phyloP scores from a whole-genome alignment of 2,329 filamentous ascomycete species.

The Gremmenia infestans region DNA sequence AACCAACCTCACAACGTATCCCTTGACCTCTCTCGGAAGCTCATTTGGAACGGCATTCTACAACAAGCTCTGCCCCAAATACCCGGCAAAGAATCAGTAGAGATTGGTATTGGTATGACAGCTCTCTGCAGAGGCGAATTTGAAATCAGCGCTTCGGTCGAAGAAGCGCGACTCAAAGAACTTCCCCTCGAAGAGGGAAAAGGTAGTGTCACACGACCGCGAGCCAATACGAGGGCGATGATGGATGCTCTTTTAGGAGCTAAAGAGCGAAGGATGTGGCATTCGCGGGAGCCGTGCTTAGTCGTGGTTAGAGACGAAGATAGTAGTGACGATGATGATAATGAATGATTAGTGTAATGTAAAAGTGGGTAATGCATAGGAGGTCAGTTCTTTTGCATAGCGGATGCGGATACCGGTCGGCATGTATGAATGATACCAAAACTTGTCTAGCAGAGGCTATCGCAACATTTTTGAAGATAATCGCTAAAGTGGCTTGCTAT shows the following conservation, averaged over 20 bases:
- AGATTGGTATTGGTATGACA: conserved; percentile 65
- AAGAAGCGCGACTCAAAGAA: conserved; percentile 62
- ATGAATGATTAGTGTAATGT: conserved; percentile 8
- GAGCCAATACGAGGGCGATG: conserved; percentile 52
- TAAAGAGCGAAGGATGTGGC: conserved; percentile 60
- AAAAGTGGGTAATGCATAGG: neutral
- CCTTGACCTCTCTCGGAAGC: conserved; percentile 74
- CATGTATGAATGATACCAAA: no score
- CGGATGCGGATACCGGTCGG: neutral
- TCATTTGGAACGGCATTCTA: conserved; percentile 79
- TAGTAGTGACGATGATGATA: conserved; percentile 19
- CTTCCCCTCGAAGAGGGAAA: conserved; percentile 23
- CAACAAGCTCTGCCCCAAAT: conserved; percentile 68
- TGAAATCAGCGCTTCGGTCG: conserved; percentile 73
- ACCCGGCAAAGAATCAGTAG: conserved; percentile 50
- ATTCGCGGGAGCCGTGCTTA: conserved; percentile 52
- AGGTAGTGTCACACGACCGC: conserved; percentile 31
- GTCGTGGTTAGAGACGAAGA: conserved; percentile 48
- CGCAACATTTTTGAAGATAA: neutral
- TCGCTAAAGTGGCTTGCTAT: no score
- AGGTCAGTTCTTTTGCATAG: neutral
- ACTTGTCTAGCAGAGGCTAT: no score
- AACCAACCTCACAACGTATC: conserved; percentile 61
- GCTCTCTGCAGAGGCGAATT: conserved; percentile 76
- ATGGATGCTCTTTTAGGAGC: conserved; percentile 54